phyloP scores from a whole-genome alignment of 805 yeast species.

The Torulaspora gathmanii region DNA sequence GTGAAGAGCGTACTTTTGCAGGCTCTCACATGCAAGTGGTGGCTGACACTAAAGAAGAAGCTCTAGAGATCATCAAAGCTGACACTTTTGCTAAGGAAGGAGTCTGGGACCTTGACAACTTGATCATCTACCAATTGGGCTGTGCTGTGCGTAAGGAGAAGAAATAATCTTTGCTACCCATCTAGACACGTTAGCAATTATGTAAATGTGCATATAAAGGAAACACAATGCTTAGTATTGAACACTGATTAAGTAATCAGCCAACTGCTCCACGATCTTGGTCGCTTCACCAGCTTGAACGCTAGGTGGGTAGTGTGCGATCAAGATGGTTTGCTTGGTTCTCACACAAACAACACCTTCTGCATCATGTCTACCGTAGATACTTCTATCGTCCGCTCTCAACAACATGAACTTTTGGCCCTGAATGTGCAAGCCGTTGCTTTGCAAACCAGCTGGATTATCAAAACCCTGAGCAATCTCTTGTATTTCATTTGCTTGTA shows the following conservation, averaged over 20 bases:
- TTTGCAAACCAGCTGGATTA: constrained; percentile 73
- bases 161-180: constrained; percentile 4
- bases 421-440: constrained; percentile 79
- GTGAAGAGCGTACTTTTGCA: constrained; percentile 48
- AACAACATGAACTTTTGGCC: constrained; percentile 84
- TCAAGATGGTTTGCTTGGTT: constrained; percentile 85
- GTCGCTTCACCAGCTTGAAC: constrained; percentile 95
- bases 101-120: constrained; percentile 69
- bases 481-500: constrained; percentile 64
- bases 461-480: constrained; percentile 75
- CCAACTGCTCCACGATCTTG: constrained; percentile 88
- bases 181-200: constrained; percentile 2
- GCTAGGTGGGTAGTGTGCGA: constrained; percentile 92
- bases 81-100: constrained; percentile 63
- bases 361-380: constrained; percentile 87
- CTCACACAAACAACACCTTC: constrained; percentile 88
- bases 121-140: constrained; percentile 52
- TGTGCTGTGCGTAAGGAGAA: constrained; percentile 43
- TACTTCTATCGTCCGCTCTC: constrained; percentile 86
- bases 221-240: constrained; percentile 50
- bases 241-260: constrained; percentile 86
- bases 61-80: constrained; percentile 54
- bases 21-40: constrained; percentile 62
- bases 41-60: constrained; percentile 64
- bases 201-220: neutral